Evolutionary conservation across 352 stramenopile genomes (phyloP).

Genomic region (Phytophthora agathidicida): DNA sequence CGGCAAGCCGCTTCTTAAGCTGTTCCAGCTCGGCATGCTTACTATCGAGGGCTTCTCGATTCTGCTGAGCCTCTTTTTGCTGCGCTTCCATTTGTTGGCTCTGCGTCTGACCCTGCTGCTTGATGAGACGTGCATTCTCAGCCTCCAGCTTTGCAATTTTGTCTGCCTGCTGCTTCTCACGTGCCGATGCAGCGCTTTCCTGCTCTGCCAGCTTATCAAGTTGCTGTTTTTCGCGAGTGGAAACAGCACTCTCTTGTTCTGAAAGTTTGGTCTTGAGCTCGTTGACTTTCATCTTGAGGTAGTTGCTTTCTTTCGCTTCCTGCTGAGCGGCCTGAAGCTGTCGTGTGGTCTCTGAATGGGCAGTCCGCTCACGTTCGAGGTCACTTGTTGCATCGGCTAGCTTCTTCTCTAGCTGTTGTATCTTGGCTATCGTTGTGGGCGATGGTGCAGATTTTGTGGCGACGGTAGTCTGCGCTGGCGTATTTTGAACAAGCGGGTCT

Average conservation of each 20-base stretch:
- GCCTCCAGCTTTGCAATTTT: conserved; percentile 25
- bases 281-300: conserved; percentile 61
- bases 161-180: conserved; percentile 30
- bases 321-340: conserved; percentile 39
- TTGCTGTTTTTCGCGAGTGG: conserved; percentile 30
- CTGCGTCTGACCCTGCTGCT: conserved; percentile 29
- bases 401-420: conserved; percentile 44
- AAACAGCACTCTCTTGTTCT: conserved; percentile 33
- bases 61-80: conserved; percentile 31
- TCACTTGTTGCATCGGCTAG: conserved; percentile 30
- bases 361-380: conserved; percentile 29
- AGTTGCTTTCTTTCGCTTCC: conserved; percentile 60
- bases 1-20: conserved; percentile 25
- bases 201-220: conserved; percentile 22
- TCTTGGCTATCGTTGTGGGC: conserved; percentile 24
- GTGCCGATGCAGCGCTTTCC: conserved; percentile 7
- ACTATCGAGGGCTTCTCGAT: conserved; percentile 31
- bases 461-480: conserved; percentile 8
- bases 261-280: conserved; percentile 52
- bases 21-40: conserved; percentile 28
- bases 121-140: conserved; percentile 32
- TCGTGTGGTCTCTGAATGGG: conserved; percentile 17
- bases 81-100: conserved; percentile 26
- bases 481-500: conserved; percentile 34
- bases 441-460: conserved; percentile 9